phyloP scores from a whole-genome alignment of 2,329 filamentous ascomycete genomes.

The Aspergillus pseudoterreus region DNA sequence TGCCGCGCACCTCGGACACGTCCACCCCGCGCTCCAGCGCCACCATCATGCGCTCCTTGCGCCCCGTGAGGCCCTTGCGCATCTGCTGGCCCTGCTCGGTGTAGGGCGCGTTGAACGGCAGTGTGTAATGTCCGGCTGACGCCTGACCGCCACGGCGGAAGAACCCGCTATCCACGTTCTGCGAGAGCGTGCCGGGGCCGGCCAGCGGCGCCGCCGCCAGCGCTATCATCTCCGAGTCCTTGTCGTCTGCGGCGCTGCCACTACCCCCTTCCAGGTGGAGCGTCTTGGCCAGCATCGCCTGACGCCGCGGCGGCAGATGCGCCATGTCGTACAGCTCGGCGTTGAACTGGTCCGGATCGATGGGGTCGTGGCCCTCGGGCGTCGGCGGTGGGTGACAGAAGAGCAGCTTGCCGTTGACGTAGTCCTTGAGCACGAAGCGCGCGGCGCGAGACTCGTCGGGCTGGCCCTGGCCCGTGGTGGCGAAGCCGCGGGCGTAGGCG shows the following conservation, averaged over 20 bases:
- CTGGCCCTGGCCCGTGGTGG: constrained; percentile 81
- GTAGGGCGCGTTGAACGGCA: constrained; percentile 89
- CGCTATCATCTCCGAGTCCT: constrained; percentile 17
- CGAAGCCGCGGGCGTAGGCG: constrained; percentile 83
- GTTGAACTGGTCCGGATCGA: constrained; percentile 78
- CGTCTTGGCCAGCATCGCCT: constrained; percentile 53
- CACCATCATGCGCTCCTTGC: constrained; percentile 74
- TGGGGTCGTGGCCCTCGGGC: constrained; percentile 35
- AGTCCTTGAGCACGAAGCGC: constrained; percentile 88
- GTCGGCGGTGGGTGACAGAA: constrained; percentile 82
- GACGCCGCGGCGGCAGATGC: constrained; percentile 78
- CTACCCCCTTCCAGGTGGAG: constrained; percentile 35
- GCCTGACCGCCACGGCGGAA: constrained; percentile 63
- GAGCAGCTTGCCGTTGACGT: constrained; percentile 91
- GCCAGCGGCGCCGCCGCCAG: background rate
- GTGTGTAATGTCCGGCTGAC: constrained; percentile 63
- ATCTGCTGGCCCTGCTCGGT: constrained; percentile 72
- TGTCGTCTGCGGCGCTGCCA: constrained; percentile 13
- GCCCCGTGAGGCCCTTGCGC: constrained; percentile 70
- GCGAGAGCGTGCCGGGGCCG: constrained; percentile 63
- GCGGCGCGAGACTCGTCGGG: constrained; percentile 92
- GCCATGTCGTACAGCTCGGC: constrained; percentile 77
- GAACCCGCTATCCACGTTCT: constrained; percentile 81
- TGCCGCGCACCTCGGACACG: constrained; percentile 65
- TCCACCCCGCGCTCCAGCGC: constrained; percentile 84